These are phyloP conservation scores for Vitis vinifera DNA, from an alignment of 164 flowering plant species.

Conservation along the genomic window DNA sequence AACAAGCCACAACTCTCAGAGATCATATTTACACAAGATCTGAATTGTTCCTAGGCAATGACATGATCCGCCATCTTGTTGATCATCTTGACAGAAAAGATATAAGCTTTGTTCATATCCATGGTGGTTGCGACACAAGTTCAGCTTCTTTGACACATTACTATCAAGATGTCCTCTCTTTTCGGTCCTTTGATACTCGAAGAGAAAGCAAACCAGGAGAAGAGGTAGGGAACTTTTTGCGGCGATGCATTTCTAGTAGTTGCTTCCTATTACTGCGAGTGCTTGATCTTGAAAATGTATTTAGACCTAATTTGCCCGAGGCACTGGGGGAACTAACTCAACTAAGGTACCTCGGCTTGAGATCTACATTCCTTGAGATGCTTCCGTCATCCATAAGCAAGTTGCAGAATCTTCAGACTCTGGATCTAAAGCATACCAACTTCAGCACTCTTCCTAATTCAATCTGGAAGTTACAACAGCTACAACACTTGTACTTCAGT, in stretches of 20 bases:
- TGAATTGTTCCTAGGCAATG: too few relatives aligned
- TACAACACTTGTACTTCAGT: conserved; percentile 12
- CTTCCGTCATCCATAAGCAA: conserved; percentile 18
- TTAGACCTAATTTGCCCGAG: conserved; percentile 4
- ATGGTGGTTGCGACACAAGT: too few relatives aligned
- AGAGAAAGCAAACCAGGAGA: not conserved
- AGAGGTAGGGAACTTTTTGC: conserved; percentile 3
- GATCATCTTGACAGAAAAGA: too few relatives aligned
- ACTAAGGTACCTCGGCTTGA: conserved; percentile 26
- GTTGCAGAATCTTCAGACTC: conserved; percentile 12
- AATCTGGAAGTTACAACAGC: conserved; percentile 10
- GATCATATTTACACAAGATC: too few relatives aligned
- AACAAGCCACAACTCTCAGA: too few relatives aligned
- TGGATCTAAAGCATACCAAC: conserved; percentile 16
- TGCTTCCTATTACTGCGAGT: conserved; percentile 15
- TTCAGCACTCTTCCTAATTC: not conserved
- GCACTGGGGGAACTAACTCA: conserved; percentile 7
- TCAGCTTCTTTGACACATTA: too few relatives aligned
- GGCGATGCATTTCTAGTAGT: not conserved
- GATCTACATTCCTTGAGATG: conserved; percentile 13
- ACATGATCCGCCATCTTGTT: too few relatives aligned
- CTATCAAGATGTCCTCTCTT: too few relatives aligned
- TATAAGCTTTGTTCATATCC: too few relatives aligned
- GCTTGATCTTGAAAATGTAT: not conserved
- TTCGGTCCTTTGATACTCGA: too few relatives aligned